Base-by-base conservation (phyloP, 768 basidiomycete genomes). In the Pleurotus platypus region DNA sequence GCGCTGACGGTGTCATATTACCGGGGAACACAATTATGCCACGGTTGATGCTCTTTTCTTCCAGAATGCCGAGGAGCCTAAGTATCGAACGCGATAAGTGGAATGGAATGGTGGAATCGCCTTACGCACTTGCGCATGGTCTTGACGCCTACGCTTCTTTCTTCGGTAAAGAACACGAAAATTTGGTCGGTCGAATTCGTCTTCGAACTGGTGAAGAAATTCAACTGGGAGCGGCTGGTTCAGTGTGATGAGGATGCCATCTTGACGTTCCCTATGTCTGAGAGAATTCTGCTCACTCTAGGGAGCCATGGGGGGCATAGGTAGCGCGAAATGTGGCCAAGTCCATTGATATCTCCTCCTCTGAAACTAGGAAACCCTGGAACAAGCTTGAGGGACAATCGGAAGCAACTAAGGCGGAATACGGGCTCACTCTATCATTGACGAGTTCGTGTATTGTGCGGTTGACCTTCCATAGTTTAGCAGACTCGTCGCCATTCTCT, bases 11-110 rank as follows among this genome's bases (percentile, higher is more conserved):
- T 8, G 97, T 98, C 91, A 99, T 95, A 64, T 87, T 94, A 48
- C 90, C 92, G 5, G 94, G 88, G 74, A 94, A 98, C 60, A 99
- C 92, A 62, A 99, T 92, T 67, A 99, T 87, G 5, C 96, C 97
- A 62, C 89, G 82, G 65, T 87, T 83, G 49, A 97, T 97, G 58
- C 81, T 80, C 72, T 95, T 92, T 70, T 94, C 91, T 69, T 98
- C 95, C 54, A 99, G 78, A 62, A 96, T 93, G 59, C 80, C 78
- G 54, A 98, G 82, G 62, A 99, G 77, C 69, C 96, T 98, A 67
- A 3, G 45, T 30, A 54, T 49, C 35, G 40, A 60, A 38, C 56
- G 46, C 30, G 42, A 46, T 40, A 55, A 46, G 59, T 61, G 56
- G 49, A 27, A 27, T 50, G 27, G 24, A 27, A 20, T 37, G 46